A percentile compares a stretch with the other conserved stretches of the same genome.
phyloP scores from a whole-genome alignment of 148 eudicot genomes.

The Gaultheria prostrata region DNA sequence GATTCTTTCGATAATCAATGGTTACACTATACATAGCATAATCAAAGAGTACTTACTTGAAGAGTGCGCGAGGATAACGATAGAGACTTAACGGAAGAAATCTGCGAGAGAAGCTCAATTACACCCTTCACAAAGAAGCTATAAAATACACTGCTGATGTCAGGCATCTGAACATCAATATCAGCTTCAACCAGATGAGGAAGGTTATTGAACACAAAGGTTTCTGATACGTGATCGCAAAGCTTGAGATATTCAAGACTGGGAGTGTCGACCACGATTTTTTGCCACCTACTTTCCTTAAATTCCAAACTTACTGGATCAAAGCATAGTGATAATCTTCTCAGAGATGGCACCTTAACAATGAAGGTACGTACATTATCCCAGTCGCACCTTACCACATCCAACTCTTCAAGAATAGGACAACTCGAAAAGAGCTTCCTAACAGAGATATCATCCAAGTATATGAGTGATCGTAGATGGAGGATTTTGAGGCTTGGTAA shows the following conservation, averaged over 20 bases:
- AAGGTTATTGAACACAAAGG: not conserved
- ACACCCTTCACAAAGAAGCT: not conserved
- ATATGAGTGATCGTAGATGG: constrained; percentile 10
- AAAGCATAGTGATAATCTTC: constrained; percentile 2
- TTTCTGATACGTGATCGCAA: constrained; percentile 1
- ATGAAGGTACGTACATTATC: constrained; percentile 2
- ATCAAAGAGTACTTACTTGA: not conserved
- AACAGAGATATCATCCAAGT: not conserved
- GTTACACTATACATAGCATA: not conserved
- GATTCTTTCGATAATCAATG: not conserved
- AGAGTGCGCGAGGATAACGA: constrained; percentile 11
- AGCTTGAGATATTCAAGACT: constrained; percentile 15
- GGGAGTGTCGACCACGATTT: constrained; percentile 2
- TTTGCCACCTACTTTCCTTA: not conserved
- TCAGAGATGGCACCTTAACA: constrained; percentile 1
- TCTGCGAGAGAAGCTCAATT: not conserved
- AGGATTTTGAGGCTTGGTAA: constrained; percentile 15
- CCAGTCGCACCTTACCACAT: not conserved
- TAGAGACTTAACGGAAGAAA: not conserved
- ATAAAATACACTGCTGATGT: not conserved
- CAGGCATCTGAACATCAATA: constrained; percentile 4
- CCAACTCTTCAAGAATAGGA: constrained; percentile 13
- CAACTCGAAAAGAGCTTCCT: constrained; percentile 8
- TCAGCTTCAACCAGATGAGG: constrained; percentile 9
- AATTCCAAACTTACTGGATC: constrained; percentile 3